phyloP scores from a whole-genome alignment of 2,329 filamentous ascomycete genomes.

The Pestalotiopsis sp. region DNA sequence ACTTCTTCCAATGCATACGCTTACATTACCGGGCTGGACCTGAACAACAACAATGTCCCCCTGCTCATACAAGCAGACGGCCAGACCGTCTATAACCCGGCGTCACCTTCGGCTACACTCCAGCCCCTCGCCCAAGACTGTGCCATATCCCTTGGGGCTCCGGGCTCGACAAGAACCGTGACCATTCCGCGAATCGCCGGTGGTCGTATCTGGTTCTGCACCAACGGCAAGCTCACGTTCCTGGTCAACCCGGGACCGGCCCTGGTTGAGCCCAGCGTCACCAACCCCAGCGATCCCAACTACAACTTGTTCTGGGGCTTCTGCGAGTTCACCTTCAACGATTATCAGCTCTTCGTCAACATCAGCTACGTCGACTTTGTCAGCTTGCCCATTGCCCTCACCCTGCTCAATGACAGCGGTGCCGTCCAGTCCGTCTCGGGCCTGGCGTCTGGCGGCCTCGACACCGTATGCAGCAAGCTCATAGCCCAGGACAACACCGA shows the following conservation, averaged over 20 bases:
- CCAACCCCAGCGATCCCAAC: slow-evolving; percentile 66
- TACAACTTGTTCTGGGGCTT: slow-evolving; percentile 67
- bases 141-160: slow-evolving; percentile 64
- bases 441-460: slow-evolving; percentile 48
- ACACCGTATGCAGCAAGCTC: slow-evolving; percentile 47
- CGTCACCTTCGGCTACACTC: slow-evolving; percentile 54
- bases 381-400: slow-evolving; percentile 61
- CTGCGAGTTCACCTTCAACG: slow-evolving; percentile 66
- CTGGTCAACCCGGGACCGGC: slow-evolving; percentile 71
- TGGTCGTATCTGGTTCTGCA: slow-evolving; percentile 72
- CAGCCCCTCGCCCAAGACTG: slow-evolving; percentile 58
- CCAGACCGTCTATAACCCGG: slow-evolving; percentile 64
- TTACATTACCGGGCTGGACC: slow-evolving; percentile 69
- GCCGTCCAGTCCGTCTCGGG: slow-evolving; percentile 49
- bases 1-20: slow-evolving; percentile 63
- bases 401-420: slow-evolving; percentile 50
- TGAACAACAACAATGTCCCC: slow-evolving; percentile 60
- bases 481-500: slow-evolving; percentile 46
- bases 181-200: slow-evolving; percentile 72
- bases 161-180: slow-evolving; percentile 61
- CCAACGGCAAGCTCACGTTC: slow-evolving; percentile 65
- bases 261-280: slow-evolving; percentile 74
- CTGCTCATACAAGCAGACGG: slow-evolving; percentile 70
- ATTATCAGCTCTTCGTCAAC: slow-evolving; percentile 60
- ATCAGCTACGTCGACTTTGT: slow-evolving; percentile 79